A percentile compares a stretch with the other conserved stretches of the same genome.
Evolutionary conservation across 2,329 filamentous ascomycete genomes (phyloP).

Genomic region (Monosporascus sp.): DNA sequence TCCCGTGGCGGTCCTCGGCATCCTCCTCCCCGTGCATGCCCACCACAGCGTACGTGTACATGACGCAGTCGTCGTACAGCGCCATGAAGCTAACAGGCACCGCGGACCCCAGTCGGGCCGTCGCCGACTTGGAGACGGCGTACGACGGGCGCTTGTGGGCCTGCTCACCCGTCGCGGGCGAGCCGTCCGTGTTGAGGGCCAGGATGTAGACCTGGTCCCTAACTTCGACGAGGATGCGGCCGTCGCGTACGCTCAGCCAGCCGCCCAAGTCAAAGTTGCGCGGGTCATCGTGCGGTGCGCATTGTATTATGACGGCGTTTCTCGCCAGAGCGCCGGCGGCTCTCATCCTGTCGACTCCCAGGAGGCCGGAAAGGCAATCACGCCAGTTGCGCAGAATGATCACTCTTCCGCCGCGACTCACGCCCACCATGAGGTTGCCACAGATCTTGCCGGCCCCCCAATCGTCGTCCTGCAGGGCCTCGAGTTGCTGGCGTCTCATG

Average conservation of each 20-base stretch:
- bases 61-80: slow-evolving; percentile 40
- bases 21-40: background rate
- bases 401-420: slow-evolving; percentile 36
- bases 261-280: slow-evolving; percentile 38
- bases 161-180: slow-evolving; percentile 14
- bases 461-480: slow-evolving; percentile 32
- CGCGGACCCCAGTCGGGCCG: slow-evolving; percentile 15
- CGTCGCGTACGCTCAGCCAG: slow-evolving; percentile 37
- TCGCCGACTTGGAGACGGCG: slow-evolving; percentile 2
- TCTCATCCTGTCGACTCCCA: background rate
- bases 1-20: background rate
- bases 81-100: slow-evolving; percentile 42
- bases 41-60: slow-evolving; percentile 34
- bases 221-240: slow-evolving; percentile 38
- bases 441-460: slow-evolving; percentile 42
- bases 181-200: slow-evolving; percentile 30
- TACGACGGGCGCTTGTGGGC: slow-evolving; percentile 25
- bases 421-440: slow-evolving; percentile 35
- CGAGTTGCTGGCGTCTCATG: background rate
- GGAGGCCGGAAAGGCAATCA: slow-evolving; percentile 21
- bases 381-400: slow-evolving; percentile 40
- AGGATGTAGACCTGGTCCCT: slow-evolving; percentile 37
- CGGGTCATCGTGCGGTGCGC: slow-evolving; percentile 30
- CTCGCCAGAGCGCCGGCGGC: slow-evolving; percentile 19
- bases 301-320: slow-evolving; percentile 33